Evolutionary conservation across 352 stramenopile species (phyloP).

Genomic region (Globisporangium polare): DNA sequence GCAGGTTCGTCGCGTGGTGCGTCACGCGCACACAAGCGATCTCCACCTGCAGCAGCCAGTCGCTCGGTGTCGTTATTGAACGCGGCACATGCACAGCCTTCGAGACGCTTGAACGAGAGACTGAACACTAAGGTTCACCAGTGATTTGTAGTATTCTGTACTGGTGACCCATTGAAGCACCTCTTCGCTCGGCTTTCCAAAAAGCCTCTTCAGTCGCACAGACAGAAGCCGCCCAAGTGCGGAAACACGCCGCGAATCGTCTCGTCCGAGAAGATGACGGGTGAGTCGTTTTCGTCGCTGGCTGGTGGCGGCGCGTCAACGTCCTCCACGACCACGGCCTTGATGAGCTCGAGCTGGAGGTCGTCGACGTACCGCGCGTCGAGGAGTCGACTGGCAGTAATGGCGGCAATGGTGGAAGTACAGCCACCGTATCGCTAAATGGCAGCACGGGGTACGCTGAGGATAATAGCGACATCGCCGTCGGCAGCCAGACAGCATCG

Average conservation of each 20-base stretch:
- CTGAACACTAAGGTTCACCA: too few relatives aligned
- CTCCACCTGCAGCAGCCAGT: too few relatives aligned
- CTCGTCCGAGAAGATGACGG: slow-evolving; percentile 15
- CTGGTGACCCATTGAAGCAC: too few relatives aligned
- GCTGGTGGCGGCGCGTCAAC: not conserved
- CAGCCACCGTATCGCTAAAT: too few relatives aligned
- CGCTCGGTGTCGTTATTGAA: too few relatives aligned
- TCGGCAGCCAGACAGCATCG: not conserved
- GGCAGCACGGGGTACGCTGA: too few relatives aligned
- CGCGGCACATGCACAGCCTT: too few relatives aligned
- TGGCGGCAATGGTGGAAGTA: not conserved
- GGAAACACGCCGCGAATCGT: slow-evolving; percentile 17
- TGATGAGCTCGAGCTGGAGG: slow-evolving; percentile 15
- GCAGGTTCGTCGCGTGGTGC: too few relatives aligned
- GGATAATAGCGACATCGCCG: not conserved
- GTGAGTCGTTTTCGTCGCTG: not conserved
- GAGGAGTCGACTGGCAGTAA: not conserved
- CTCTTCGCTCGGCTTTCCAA: too few relatives aligned
- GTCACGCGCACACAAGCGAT: too few relatives aligned
- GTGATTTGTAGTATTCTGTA: too few relatives aligned
- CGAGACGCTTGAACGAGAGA: too few relatives aligned
- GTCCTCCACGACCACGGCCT: not conserved
- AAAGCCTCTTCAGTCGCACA: not conserved
- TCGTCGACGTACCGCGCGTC: slow-evolving; percentile 17
- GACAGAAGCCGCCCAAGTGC: slow-evolving; percentile 11